Evolutionary conservation across 768 basidiomycete species (phyloP).

Genomic region (Austroboletus eburneus): DNA sequence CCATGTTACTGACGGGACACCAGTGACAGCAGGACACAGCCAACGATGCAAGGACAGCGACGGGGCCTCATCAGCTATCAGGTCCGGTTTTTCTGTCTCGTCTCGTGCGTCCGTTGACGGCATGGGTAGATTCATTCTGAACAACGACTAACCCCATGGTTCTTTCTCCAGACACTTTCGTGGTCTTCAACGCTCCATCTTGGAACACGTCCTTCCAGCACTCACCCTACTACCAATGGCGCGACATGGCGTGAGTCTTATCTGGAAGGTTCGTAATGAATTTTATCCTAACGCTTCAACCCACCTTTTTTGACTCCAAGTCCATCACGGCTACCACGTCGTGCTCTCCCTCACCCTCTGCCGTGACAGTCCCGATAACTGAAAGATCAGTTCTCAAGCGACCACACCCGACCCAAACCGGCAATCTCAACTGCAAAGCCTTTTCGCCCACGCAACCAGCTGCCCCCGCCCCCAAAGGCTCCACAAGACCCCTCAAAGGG

Average conservation of each 20-base stretch:
- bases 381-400: constrained; percentile 81
- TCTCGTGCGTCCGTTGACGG: constrained; percentile 1
- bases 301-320: no score
- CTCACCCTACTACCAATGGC: constrained; percentile 46
- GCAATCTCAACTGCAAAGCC: constrained; percentile 69
- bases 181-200: constrained; percentile 89
- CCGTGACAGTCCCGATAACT: constrained; percentile 73
- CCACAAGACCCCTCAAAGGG: constrained; percentile 65
- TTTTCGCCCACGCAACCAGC: constrained; percentile 61
- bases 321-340: constrained; percentile 21
- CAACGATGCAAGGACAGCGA: no score
- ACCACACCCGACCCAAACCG: constrained; percentile 62
- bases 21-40: no score
- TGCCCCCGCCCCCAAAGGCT: constrained; percentile 33
- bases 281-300: no score
- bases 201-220: constrained; percentile 57
- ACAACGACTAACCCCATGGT: constrained; percentile 93
- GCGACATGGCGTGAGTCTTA: no score
- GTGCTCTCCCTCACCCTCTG: constrained; percentile 72
- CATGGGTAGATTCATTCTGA: constrained; percentile 87
- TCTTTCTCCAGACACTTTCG: constrained; percentile 95
- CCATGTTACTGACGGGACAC: no score
- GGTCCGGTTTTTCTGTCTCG: constrained; percentile 41
- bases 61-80: constrained; percentile 99
- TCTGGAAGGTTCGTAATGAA: no score